Conservation (phyloP, 768 basidiomycete species). For the Amylocystis lapponica region DNA sequence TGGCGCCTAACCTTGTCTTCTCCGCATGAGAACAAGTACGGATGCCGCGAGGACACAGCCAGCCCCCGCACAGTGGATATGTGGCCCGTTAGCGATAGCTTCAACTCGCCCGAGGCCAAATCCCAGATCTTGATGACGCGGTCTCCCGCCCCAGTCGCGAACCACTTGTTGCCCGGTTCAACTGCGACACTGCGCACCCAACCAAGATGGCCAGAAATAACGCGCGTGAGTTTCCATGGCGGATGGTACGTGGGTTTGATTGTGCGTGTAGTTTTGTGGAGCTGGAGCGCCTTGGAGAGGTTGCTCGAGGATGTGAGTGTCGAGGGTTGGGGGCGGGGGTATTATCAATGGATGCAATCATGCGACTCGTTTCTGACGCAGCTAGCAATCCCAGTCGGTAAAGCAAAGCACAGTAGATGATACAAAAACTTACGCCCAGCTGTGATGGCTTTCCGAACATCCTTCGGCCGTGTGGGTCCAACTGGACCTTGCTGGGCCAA, state of each 20-base stretch:
- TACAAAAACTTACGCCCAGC: conserved; percentile 49
- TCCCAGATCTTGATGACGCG: conserved; percentile 99
- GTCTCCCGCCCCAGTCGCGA: conserved; percentile 96
- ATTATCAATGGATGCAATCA: conserved; percentile 73
- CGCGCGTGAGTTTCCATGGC: conserved; percentile 92
- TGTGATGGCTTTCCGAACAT: conserved; percentile 61
- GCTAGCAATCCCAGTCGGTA: conserved; percentile 14
- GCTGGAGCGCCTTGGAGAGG: conserved; percentile 84
- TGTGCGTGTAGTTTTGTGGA: conserved; percentile 90
- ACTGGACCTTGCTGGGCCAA: conserved; percentile 76
- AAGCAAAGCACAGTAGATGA: background rate
- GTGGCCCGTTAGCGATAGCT: conserved; percentile 94
- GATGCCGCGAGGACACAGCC: conserved; percentile 88
- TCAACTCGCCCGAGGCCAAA: conserved; percentile 93
- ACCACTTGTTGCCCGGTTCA: conserved; percentile 98
- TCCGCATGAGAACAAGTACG: conserved; percentile 94
- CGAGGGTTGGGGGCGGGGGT: conserved; percentile 63
- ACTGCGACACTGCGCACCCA: conserved; percentile 97
- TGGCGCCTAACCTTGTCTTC: conserved; percentile 81
- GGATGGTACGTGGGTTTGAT: conserved; percentile 96
- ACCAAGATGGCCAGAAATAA: conserved; percentile 96
- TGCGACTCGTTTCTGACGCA: conserved; percentile 42
- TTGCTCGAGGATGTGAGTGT: conserved; percentile 59
- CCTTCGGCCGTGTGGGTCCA: conserved; percentile 71
- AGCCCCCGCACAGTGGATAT: conserved; percentile 95